Conservation (phyloP, 495 filamentous ascomycete genomes). For the Xeromyces bisporus region DNA sequence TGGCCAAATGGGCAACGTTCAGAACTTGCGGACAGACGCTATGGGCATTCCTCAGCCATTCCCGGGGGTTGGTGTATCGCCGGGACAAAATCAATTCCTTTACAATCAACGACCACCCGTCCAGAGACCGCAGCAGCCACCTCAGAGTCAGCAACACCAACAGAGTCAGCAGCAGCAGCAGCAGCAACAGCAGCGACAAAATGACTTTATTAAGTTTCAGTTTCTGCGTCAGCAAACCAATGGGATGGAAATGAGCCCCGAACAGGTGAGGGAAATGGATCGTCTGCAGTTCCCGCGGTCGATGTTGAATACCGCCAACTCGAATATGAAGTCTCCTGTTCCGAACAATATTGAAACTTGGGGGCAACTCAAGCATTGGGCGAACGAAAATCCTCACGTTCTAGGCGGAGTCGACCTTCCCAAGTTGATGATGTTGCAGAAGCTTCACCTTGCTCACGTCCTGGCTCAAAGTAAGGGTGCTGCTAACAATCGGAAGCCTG, state of each 20-base stretch:
- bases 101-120: conserved; percentile 4
- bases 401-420: conserved; percentile 22
- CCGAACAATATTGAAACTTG: conserved; percentile 52
- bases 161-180: conserved; percentile 12
- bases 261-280: conserved; percentile 34
- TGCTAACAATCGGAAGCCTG: conserved; percentile 6
- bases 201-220: conserved; percentile 20
- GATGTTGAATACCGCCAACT: conserved; percentile 19
- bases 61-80: conserved; percentile 16
- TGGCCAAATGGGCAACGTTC: conserved; percentile 20
- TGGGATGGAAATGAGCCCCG: conserved; percentile 24
- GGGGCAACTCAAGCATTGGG: conserved; percentile 53
- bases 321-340: conserved; percentile 21
- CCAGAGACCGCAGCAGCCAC: conserved; percentile 7
- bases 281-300: conserved; percentile 20
- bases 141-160: conserved; percentile 5
- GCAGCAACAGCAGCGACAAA: conserved; percentile 19
- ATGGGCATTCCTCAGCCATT: conserved; percentile 18
- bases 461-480: conserved; percentile 12
- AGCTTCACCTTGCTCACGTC: conserved; percentile 33
- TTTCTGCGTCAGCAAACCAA: conserved; percentile 25
- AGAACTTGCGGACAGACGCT: conserved; percentile 18
- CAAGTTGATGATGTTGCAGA: conserved; percentile 35
- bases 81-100: conserved; percentile 15
- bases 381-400: conserved; percentile 30